Base-by-base conservation (phyloP, 495 filamentous ascomycete species). In the Cudoniella acicularis region DNA sequence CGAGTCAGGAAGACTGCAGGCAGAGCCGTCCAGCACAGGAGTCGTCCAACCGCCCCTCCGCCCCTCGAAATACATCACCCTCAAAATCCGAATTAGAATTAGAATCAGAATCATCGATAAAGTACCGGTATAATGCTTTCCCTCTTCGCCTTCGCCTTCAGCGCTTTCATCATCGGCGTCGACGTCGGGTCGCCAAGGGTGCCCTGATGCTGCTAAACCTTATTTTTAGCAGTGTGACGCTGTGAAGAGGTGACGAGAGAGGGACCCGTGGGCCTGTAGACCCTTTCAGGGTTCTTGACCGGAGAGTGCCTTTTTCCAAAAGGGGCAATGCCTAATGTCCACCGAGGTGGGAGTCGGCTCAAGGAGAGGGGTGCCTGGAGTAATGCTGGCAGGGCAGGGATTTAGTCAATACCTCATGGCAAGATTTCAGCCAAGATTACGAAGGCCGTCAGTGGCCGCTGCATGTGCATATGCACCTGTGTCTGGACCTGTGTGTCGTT, bases 161-260 rank as follows among this genome's bases (percentile, higher is more conserved):
- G n/a, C n/a, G n/a, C 30, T 36, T 36, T 36, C 30, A 36, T 36
- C 30, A 36, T 36, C 4, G 13, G 13, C 30, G 13, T 4, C 6
- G 30, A 36, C 4, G 30, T 36, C 6, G 13, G 13, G 13, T 36
- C 4, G 4, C 6, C 30, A 4, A 36, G 48, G 36, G 22, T 54
- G 22, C 26, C 50, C n/a, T 54, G 17, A 16, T 17, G 2, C 18
- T 54, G 52, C 52, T 54, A 54, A 54, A 54, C 52, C 52, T 54
- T 54, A 54, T 41, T 4, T 10, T 42, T 54, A 54, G 26, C 16
- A 20, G 16, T 6, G 21, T 18, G 26, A 27, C 23, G 53, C n/a
- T n/a, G n/a, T n/a, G n/a, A 46, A 36, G 43, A 48, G 13, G 42
- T 48, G 43, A 30, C 42, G 21, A 41, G 17, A 23, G 53, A 45